phyloP scores from a whole-genome alignment of 257 asterid species.

The Verbena officinalis region DNA sequence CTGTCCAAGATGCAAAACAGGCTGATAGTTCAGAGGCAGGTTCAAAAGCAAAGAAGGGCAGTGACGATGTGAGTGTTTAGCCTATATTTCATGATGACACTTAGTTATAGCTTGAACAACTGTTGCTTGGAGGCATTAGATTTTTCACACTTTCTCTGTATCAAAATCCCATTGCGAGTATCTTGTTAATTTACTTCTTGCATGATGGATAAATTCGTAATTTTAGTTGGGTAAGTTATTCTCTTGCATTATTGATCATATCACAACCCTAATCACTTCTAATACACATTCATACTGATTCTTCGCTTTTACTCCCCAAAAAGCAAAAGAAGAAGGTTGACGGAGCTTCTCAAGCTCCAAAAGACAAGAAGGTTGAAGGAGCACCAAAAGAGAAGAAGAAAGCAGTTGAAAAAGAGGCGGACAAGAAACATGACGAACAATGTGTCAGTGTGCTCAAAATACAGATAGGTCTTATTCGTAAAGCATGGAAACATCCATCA shows the following conservation, averaged over 20 bases:
- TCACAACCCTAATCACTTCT: background rate
- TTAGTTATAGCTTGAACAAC: conserved; percentile 4
- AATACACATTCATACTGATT: conserved; percentile 26
- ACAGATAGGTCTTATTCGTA: conserved; percentile 82
- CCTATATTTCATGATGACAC: background rate
- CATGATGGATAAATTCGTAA: background rate
- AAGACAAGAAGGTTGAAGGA: conserved; percentile 56
- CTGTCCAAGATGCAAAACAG: conserved; percentile 52
- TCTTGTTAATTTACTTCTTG: background rate
- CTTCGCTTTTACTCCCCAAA: conserved; percentile 22
- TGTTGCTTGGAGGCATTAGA: background rate
- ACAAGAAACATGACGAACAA: conserved; percentile 62
- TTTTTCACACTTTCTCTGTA: no score
- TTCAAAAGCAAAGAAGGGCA: conserved; percentile 48
- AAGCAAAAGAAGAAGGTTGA: conserved; percentile 53
- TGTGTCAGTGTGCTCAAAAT: conserved; percentile 84
- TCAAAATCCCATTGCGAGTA: no score
- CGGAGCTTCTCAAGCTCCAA: no score
- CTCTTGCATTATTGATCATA: background rate
- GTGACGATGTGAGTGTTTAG: conserved; percentile 49
- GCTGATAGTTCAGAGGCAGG: conserved; percentile 38
- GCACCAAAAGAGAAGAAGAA: conserved; percentile 69
- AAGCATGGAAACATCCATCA: conserved; percentile 95
- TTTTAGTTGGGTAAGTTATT: background rate
- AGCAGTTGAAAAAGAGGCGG: conserved; percentile 52